Evolutionary conservation across 2,329 filamentous ascomycete genomes (phyloP).

Genomic region (Phialophora chinensis): DNA sequence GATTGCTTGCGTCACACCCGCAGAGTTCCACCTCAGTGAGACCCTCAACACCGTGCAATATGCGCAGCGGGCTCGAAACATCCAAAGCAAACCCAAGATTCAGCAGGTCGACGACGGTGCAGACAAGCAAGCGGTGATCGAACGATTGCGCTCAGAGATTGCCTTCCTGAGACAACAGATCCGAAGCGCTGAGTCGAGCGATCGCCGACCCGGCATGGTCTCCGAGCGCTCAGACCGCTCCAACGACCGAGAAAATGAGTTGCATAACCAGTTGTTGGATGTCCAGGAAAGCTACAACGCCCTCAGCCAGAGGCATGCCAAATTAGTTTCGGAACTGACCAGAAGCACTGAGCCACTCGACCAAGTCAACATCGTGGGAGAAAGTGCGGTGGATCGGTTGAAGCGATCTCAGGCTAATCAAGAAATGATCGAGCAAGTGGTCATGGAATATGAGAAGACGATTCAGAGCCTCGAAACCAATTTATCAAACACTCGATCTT

Average conservation of each 20-base stretch:
- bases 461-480: conserved; percentile 93
- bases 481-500: conserved; percentile 83
- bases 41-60: conserved; percentile 98
- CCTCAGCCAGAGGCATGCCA: conserved; percentile 91
- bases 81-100: conserved; percentile 96
- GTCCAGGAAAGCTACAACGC: conserved; percentile 93
- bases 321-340: conserved; percentile 89
- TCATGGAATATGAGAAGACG: conserved; percentile 97
- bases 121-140: conserved; percentile 92
- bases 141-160: conserved; percentile 90
- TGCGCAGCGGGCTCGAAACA: conserved; percentile 91
- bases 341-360: conserved; percentile 72
- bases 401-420: conserved; percentile 96
- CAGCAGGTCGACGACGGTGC: conserved; percentile 87
- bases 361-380: conserved; percentile 66
- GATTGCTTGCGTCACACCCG: conserved; percentile 97
- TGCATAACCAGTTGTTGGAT: conserved; percentile 93
- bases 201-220: conserved; percentile 60
- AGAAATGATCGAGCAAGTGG: conserved; percentile 92
- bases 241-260: conserved; percentile 82
- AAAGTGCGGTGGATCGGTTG: conserved; percentile 82
- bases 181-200: conserved; percentile 75
- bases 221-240: conserved; percentile 77
- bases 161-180: conserved; percentile 94
- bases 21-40: conserved; percentile 96